Evolutionary conservation across 495 filamentous ascomycete genomes (phyloP), one percentile per base, ranked within the genome.

Genomic region (Podospora bellae-mahoneyi): DNA sequence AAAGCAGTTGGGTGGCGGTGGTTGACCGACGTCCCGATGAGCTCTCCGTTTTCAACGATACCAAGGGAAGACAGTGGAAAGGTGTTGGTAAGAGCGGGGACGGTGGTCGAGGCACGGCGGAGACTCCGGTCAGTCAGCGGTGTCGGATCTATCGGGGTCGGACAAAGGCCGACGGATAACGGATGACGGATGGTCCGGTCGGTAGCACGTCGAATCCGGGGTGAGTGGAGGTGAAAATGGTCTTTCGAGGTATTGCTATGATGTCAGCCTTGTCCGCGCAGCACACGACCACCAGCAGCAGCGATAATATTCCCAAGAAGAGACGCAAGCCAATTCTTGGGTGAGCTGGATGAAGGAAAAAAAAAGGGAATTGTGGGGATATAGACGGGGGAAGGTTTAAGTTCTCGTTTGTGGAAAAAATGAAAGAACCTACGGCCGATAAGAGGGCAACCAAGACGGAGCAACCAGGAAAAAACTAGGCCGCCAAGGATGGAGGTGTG

Each of bases 1-100:
- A 79, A 68, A 82, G 80, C 73, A 82, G 71, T 66, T 72, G 78
- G 71, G 74, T 70, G 71, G 78, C 74, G 80, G 78, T 78, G 71
- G 80, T 76, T 70, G 75, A 77, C 71, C 77, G 77, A 68, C 74
- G 79, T 75, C 73, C 72, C 75, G 79, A 78, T 78, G 76, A 78
- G 76, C 69, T 71, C 70, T 82, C 77, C 79, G 77, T 80, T 74
- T 76, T 80, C 68, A 74, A 69, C 71, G 68, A 71, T 61, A 58
- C 13, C 26, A 63, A 64, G 26, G 69, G 60, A 62, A 59, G 60
- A 54, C 62, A 65, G 55, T 55, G 56, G 65, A 67, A 64, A 61
- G 68, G 64, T 64, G 61, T 67, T n/a, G 54, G 66, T 62, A 39
- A 65, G 67, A 67, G 69, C 23, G 53, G 62, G 57, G 16, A 20